Base-by-base conservation (phyloP, 2,329 filamentous ascomycete species). In the Venturia oleaginea region DNA sequence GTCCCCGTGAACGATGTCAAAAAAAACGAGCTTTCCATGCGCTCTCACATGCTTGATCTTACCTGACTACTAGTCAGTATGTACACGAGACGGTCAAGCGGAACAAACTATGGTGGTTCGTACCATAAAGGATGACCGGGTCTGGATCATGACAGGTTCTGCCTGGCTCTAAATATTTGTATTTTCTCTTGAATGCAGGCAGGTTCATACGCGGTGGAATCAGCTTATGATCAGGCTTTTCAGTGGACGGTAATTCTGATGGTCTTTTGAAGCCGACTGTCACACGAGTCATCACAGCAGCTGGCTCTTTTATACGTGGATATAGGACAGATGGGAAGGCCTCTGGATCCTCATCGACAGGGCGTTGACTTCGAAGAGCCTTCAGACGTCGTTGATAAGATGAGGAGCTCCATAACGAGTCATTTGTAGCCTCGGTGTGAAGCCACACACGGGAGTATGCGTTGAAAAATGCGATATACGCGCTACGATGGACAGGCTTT, bases 11-110 rank as follows among this genome's bases (percentile, higher is more conserved):
- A 86, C 80, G 61, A 97, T 78, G 76, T 94, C 89, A 68, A 97
- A 75, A 75, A 99, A 99, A 67, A 91, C 80, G 69, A 99, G 85
- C 76, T 89, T 91, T 68, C 92, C 87, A 64, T 86, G 83, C 59
- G 84, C 80, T 67, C 91, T 89, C 72, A 62, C 30, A 24, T 27
- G 32, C 34, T 62, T 40, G 30, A 63, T 48, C 59, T 62, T 61
- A 48, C 64, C 63, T 64, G n/a, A 38, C 4, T 10, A 34, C 11
- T 19, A 22, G 27, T 57, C 51, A 57, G 51, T 34, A 57, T 57
- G 22, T 24, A 15, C 24, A 34, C 3, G 30, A 34, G 15, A 34
- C 30, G 15, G 7, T 34, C 27, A 11, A 22, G 7, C 30, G 15
- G 19, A 34, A 30, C 4, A 57, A 19, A n/a, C 24, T 32, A 22